Percentiles rank a stretch among this genome's conserved stretches.
These are phyloP conservation scores for Oenanthe sinensis DNA, from an alignment of 129 eudicot genomes.

Conservation along the genomic window DNA sequence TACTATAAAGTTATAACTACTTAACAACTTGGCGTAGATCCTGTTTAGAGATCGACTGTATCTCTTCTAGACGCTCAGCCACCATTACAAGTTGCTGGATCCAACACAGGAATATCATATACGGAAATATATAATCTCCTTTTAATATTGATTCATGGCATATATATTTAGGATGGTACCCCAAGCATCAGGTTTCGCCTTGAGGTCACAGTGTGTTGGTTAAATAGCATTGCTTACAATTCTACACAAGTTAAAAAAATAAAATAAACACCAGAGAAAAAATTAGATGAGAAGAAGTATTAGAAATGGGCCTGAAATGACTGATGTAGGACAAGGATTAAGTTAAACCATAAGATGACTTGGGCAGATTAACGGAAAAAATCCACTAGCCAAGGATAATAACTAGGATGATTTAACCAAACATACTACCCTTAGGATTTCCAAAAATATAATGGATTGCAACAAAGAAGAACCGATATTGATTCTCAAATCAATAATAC, in stretches of 20 bases:
- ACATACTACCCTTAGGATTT: too few relatives aligned
- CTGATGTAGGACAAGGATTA: not conserved
- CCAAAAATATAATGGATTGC: not conserved
- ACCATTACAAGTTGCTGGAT: not conserved
- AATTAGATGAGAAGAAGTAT: not conserved
- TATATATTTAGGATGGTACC: not conserved
- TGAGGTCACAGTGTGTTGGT: not conserved
- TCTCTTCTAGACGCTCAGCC: not conserved
- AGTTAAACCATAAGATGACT: not conserved
- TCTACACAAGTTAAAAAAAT: not conserved
- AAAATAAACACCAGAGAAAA: not conserved
- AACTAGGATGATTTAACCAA: not conserved
- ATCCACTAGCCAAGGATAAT: not conserved
- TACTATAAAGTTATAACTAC: not conserved
- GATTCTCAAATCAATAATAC: not conserved
- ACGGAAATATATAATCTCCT: not conserved
- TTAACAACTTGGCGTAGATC: not conserved
- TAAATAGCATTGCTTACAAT: not conserved
- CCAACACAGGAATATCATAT: not conserved
- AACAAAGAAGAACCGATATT: not conserved
- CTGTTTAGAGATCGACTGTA: not conserved
- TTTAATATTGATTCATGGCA: not conserved
- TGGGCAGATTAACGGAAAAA: not conserved
- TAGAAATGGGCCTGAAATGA: not conserved
- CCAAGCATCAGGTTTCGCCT: not conserved